Percentiles rank a stretch among this genome's conserved stretches.
Conservation (phyloP, 2,329 filamentous ascomycete species). For the Amauroascus niger region DNA sequence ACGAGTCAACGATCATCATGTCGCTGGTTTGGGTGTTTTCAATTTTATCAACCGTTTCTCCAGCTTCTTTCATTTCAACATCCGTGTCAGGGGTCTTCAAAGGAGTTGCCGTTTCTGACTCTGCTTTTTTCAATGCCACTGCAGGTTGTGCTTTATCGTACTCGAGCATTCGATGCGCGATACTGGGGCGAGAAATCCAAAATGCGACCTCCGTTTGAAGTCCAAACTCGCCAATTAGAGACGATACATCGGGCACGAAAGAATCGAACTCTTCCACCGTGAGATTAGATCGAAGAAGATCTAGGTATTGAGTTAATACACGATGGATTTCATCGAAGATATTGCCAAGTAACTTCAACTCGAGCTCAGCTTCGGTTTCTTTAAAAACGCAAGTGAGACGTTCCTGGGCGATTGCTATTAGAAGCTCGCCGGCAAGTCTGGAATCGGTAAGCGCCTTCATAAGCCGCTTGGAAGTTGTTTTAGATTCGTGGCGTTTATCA, state of each 20-base stretch:
- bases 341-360: conserved; percentile 80
- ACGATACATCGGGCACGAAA: conserved; percentile 63
- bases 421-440: conserved; percentile 65
- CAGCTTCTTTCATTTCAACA: conserved; percentile 26
- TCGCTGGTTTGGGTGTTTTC: conserved; percentile 4
- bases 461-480: conserved; percentile 65
- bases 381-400: conserved; percentile 76
- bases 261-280: conserved; percentile 65
- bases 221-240: conserved; percentile 67
- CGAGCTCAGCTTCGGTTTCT: conserved; percentile 55
- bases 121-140: conserved; percentile 23
- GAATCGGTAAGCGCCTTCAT: conserved; percentile 70
- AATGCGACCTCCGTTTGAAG: conserved; percentile 76
- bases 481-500: conserved; percentile 70
- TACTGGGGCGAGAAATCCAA: conserved; percentile 65
- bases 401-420: conserved; percentile 87
- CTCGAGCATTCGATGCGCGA: conserved; percentile 54
- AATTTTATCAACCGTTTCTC: conserved; percentile 19
- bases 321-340: conserved; percentile 85
- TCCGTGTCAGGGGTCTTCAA: conserved; percentile 23
- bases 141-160: conserved; percentile 28
- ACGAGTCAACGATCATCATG: conserved; percentile 10
- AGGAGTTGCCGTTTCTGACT: conserved; percentile 16
- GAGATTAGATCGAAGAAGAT: conserved; percentile 73
- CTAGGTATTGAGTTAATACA: conserved; percentile 77